phyloP scores from a whole-genome alignment of 208 protist species.

The Zelonia costaricensis region DNA sequence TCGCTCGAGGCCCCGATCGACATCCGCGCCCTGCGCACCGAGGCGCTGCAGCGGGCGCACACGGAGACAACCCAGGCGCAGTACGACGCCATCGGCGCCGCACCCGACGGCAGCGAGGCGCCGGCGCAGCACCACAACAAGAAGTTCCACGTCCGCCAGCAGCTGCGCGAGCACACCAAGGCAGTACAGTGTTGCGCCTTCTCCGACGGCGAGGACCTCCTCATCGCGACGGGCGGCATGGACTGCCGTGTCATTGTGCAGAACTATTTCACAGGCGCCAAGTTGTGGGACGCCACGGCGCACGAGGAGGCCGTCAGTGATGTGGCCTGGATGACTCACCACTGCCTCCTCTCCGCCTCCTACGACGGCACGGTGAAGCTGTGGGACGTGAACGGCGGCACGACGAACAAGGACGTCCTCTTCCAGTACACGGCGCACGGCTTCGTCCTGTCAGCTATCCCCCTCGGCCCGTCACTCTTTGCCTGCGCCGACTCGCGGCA shows the following conservation, averaged over 20 bases:
- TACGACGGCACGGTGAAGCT: conserved; percentile 87
- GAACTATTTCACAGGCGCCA: conserved; percentile 75
- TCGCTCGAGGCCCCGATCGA: conserved; percentile 75
- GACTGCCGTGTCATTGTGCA: conserved; percentile 83
- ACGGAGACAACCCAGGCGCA: conserved; percentile 27
- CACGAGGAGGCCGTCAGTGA: conserved; percentile 82
- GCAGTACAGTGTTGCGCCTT: conserved; percentile 83
- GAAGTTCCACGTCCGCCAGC: conserved; percentile 65
- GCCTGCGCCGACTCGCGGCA: conserved; percentile 75
- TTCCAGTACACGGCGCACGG: conserved; percentile 67
- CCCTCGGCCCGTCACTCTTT: conserved; percentile 77
- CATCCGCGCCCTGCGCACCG: conserved; percentile 69
- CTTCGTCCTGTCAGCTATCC: conserved; percentile 74
- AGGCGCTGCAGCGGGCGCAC: conserved; percentile 39
- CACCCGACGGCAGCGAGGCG: conserved; percentile 15
- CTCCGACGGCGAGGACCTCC: conserved; percentile 52
- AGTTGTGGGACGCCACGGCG: conserved; percentile 56
- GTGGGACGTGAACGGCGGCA: conserved; percentile 73
- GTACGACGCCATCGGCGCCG: conserved; percentile 20
- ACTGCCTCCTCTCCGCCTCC: conserved; percentile 72
- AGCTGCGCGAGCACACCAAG: conserved; percentile 80
- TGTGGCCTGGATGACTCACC: conserved; percentile 78
- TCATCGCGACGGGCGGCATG: conserved; percentile 76
- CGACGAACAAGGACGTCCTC: conserved; percentile 30
- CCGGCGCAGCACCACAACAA: conserved; percentile 22